Evolutionary conservation across 2,329 filamentous ascomycete genomes (phyloP).

Genomic region (Rhinocladiella mackenziei): DNA sequence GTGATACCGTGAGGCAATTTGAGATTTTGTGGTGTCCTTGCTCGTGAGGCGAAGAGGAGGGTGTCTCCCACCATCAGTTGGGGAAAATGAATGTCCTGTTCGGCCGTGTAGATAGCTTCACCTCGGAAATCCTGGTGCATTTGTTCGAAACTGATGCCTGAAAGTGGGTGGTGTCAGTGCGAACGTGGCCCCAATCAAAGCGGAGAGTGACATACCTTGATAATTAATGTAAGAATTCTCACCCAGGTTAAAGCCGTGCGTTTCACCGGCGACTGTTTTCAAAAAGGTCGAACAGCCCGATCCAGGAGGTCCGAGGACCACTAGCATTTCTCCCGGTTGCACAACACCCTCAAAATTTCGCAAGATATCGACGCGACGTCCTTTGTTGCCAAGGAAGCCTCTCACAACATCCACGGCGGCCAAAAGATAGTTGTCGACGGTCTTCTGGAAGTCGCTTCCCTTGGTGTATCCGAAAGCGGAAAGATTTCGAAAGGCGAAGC

Average conservation of each 20-base stretch:
- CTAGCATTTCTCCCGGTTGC: conserved; percentile 37
- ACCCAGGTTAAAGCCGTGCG: conserved; percentile 72
- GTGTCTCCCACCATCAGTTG: conserved; percentile 63
- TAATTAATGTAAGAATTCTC: conserved; percentile 73
- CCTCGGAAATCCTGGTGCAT: too few species aligned
- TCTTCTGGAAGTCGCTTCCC: conserved; percentile 44
- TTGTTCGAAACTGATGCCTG: too few species aligned
- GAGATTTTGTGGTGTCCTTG: conserved; percentile 46
- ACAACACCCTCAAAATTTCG: conserved; percentile 29
- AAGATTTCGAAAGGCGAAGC: conserved; percentile 44
- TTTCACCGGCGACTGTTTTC: conserved; percentile 79
- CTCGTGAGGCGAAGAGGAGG: conserved; percentile 53
- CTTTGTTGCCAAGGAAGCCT: background rate
- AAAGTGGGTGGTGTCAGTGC: too few species aligned
- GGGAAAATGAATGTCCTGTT: conserved; percentile 78
- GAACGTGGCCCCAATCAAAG: too few species aligned
- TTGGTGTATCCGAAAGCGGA: conserved; percentile 44
- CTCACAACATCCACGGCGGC: conserved; percentile 21
- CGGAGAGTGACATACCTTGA: too few species aligned
- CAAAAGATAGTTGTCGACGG: conserved; percentile 41
- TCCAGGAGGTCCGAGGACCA: conserved; percentile 41
- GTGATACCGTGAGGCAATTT: conserved; percentile 37
- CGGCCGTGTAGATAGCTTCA: conserved; percentile 81
- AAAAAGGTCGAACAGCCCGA: conserved; percentile 71
- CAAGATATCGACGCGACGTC: conserved; percentile 16